Evolutionary conservation across 208 protist genomes (phyloP), one percentile per base, ranked within the genome.

Genomic region (Acanthamoeba castellanii): DNA sequence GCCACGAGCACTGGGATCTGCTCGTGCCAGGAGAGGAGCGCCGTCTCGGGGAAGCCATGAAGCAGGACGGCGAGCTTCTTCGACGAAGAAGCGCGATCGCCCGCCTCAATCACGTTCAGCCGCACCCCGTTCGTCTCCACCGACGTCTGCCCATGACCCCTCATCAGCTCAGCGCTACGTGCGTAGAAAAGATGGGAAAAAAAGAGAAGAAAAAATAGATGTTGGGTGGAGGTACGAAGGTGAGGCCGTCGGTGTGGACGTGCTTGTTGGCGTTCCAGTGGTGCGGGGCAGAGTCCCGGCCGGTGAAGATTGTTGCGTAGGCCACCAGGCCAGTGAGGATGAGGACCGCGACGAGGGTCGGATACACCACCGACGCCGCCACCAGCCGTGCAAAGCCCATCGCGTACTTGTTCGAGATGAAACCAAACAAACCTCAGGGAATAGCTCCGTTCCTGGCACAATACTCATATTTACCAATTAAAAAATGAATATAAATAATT

Each of bases 21-120:
- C 52, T 89, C 55, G 47, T 89, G 82, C 82, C 82, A 89, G 7
- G 82, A 89, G 45, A 89, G 82, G 18, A 89, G 82, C n/a, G 82
- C 82, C 18, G 82, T 89, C 32, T 89, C 82, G 16, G 82, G 82
- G 27, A 89, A 89, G 13, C 82, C 82, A 61, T 89, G 82, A 9
- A 89, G 82, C 32, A 89, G 55, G 4, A 89, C n/a, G 20, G 55
- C 82, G 14, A 89, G 45, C 52, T 57, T 57, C 16, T 3, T 3
- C 50, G 45, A 57, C 25, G n/a, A n/a, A n/a, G n/a, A n/a, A n/a
- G 82, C 20, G 8, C 72, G n/a, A 20, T 57, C 30, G 45, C 82
- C 82, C 16, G 82, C 82, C 30, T 89, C 82, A 18, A 89, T 57
- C 52, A 89, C 82, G 47, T 61, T 89, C 45, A 89, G 55, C 52